These are phyloP conservation scores for Aspergillus ellipticus DNA, from an alignment of 495 filamentous ascomycete species.

Conservation along the genomic window DNA sequence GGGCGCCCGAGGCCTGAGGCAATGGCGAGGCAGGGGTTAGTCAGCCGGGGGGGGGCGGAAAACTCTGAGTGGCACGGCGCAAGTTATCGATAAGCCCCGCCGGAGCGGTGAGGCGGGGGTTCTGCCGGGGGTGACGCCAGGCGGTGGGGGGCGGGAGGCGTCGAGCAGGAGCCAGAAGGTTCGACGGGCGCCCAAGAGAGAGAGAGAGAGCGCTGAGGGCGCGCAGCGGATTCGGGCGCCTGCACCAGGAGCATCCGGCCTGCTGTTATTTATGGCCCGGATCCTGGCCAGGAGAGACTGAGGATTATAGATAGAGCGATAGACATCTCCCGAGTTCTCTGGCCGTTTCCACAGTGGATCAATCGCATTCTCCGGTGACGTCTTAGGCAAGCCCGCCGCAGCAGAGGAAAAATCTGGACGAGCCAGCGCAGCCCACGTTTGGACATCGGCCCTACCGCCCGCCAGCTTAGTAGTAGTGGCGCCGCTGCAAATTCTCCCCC, in stretches of 20 bases:
- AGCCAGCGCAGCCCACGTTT: conserved; percentile 19
- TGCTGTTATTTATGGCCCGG: too few species aligned
- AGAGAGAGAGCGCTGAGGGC: too few species aligned
- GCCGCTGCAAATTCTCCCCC: conserved; percentile 40
- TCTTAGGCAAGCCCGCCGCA: too few species aligned
- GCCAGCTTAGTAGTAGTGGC: conserved; percentile 18
- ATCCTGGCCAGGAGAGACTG: too few species aligned
- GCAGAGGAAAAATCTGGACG: conserved; percentile 13
- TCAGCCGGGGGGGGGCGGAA: background rate
- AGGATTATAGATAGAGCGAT: too few species aligned
- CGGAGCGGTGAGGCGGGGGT: conserved; percentile 20
- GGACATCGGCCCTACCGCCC: conserved; percentile 20
- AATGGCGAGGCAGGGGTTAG: background rate
- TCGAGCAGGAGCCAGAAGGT: conserved; percentile 41
- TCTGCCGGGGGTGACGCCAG: conserved; percentile 22
- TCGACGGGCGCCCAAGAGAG: conserved; percentile 23
- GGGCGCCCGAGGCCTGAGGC: background rate
- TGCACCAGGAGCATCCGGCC: too few species aligned
- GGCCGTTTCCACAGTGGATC: too few species aligned
- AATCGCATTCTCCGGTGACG: too few species aligned
- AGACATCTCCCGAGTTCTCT: too few species aligned
- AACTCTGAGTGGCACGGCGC: conserved; percentile 1
- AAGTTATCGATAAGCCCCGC: conserved; percentile 16
- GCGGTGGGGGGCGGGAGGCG: conserved; percentile 27
- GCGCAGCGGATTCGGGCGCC: too few species aligned